Evolutionary conservation across 163 green algal species (phyloP).

Genomic region (Chlamydomonas reinhardtii): DNA sequence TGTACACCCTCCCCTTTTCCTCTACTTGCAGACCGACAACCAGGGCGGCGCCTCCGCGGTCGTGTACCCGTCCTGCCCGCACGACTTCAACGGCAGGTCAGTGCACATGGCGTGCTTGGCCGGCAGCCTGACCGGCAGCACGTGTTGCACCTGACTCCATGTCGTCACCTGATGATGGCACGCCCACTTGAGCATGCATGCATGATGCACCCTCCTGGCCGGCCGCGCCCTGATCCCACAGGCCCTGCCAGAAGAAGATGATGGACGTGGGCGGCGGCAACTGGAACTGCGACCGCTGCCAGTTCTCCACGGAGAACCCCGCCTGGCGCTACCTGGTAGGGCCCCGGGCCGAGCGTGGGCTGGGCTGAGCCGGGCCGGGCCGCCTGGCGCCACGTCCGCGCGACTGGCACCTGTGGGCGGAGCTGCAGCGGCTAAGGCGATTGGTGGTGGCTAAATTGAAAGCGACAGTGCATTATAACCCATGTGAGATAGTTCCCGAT

Average conservation of each 20-base stretch:
- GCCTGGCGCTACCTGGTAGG: conserved; percentile 87
- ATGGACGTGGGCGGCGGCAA: conserved; percentile 62
- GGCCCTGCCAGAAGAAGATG: conserved; percentile 94
- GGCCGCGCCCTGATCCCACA: neutral
- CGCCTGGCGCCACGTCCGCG: conserved; percentile 1
- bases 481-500: no score
- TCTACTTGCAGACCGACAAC: neutral
- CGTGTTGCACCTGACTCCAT: no score
- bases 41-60: neutral
- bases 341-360: neutral
- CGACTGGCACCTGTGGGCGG: no score
- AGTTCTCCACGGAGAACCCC: conserved; percentile 48
- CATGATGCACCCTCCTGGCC: no score
- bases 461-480: no score
- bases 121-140: no score
- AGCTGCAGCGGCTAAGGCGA: no score
- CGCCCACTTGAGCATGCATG: no score
- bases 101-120: neutral
- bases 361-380: conserved; percentile 43
- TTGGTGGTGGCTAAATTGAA: no score
- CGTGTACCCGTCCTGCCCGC: conserved; percentile 39
- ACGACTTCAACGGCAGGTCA: conserved; percentile 26
- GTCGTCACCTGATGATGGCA: no score
- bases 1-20: no score
- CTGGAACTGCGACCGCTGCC: conserved; percentile 70